Percentiles rank a stretch among this genome's conserved stretches.
phyloP scores from a whole-genome alignment of 1,284 basidiomycete genomes.

The Erythrobasidium hasegawianum region DNA sequence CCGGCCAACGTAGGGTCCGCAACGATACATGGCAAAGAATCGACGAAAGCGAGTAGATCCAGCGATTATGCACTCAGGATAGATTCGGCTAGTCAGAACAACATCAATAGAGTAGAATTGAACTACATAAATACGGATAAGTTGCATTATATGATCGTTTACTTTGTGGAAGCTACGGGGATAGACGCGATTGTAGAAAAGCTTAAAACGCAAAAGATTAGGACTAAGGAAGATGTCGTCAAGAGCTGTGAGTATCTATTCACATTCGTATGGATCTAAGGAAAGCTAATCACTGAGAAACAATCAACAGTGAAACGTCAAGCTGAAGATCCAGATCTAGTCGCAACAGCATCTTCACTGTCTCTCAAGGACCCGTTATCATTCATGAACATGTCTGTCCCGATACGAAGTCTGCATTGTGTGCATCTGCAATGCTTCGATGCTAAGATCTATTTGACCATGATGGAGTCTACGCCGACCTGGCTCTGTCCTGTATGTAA shows the following conservation, averaged over 20 bases:
- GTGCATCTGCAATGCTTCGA: conserved; percentile 96
- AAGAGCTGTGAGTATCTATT: conserved; percentile 57
- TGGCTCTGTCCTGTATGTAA: conserved; percentile 97
- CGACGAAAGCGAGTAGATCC: neutral
- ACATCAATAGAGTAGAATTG: conserved; percentile 70
- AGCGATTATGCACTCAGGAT: conserved; percentile 15
- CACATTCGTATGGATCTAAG: neutral
- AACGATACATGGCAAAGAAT: conserved; percentile 49
- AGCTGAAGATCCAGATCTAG: conserved; percentile 74
- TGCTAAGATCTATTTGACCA: conserved; percentile 84
- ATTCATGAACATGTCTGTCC: conserved; percentile 77
- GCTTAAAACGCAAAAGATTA: conserved; percentile 64
- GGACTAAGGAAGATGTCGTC: conserved; percentile 63
- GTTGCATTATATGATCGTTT: conserved; percentile 70
- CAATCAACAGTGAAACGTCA: conserved; percentile 60
- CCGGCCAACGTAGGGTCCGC: conserved; percentile 68
- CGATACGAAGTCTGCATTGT: conserved; percentile 79
- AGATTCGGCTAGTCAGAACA: neutral
- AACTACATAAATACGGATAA: conserved; percentile 81
- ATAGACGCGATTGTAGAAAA: conserved; percentile 64
- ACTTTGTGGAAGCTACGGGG: conserved; percentile 70
- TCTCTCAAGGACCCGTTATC: conserved; percentile 87
- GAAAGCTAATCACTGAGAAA: conserved; percentile 10
- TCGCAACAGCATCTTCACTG: conserved; percentile 79
- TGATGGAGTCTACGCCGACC: conserved; percentile 94